Conservation (phyloP, 2,329 filamentous ascomycete species). For the Claviceps digitariae region DNA sequence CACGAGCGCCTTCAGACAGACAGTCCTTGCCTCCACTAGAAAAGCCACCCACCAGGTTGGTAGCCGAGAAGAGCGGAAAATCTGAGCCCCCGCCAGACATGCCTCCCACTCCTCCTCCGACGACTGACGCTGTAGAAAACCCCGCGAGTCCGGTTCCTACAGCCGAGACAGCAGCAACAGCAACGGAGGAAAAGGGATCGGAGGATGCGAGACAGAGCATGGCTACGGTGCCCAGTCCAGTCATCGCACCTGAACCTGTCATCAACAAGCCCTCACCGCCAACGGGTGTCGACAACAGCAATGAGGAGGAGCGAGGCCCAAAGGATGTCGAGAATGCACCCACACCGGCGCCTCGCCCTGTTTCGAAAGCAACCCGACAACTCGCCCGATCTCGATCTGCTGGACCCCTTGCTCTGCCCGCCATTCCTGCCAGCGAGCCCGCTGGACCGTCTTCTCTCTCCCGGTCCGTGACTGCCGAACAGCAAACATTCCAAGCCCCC, state of each 20-base stretch:
- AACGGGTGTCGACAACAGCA: not conserved
- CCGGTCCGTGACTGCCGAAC: slow-evolving; percentile 11
- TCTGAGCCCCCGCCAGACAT: slow-evolving; percentile 13
- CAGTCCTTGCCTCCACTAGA: slow-evolving; percentile 14
- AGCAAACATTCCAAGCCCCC: slow-evolving; percentile 9
- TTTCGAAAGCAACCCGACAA: slow-evolving; percentile 11
- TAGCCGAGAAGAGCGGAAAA: slow-evolving; percentile 10
- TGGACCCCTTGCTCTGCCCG: slow-evolving; percentile 23
- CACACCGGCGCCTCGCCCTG: not conserved
- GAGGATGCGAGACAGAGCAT: not conserved
- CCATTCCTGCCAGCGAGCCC: slow-evolving; percentile 36
- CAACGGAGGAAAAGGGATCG: not conserved
- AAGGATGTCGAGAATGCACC: not conserved
- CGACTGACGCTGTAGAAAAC: slow-evolving; percentile 24
- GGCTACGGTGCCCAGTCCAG: slow-evolving; percentile 3
- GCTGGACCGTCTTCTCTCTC: slow-evolving; percentile 28
- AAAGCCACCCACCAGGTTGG: slow-evolving; percentile 8
- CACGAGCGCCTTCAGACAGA: slow-evolving; percentile 6
- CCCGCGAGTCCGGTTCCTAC: slow-evolving; percentile 14
- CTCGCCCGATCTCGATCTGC: slow-evolving; percentile 24
- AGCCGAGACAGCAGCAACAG: not conserved
- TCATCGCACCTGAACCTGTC: slow-evolving; percentile 1
- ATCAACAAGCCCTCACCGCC: not conserved
- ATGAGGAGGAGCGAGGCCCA: not conserved
- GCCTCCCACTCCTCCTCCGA: slow-evolving; percentile 25